These are phyloP conservation scores for Verticillium alfalfae DNA, from an alignment of 2,329 filamentous ascomycete species.

Conservation along the genomic window DNA sequence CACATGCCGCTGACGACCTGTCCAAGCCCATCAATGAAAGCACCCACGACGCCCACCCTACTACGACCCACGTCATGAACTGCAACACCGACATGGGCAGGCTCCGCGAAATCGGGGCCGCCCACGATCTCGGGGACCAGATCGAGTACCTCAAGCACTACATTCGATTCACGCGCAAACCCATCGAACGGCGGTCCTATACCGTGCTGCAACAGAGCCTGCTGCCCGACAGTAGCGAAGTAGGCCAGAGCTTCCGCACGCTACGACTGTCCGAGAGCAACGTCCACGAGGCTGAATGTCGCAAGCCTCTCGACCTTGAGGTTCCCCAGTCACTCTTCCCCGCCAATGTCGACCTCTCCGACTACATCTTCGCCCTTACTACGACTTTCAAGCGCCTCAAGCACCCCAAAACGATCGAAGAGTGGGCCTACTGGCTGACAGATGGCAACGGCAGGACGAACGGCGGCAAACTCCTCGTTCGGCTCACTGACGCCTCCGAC, in stretches of 20 bases:
- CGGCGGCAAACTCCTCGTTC: conserved; percentile 39
- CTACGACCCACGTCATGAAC: conserved; percentile 25
- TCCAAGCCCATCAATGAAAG: conserved; percentile 21
- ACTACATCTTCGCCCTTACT: conserved; percentile 45
- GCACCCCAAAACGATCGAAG: conserved; percentile 36
- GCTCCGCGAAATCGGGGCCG: conserved; percentile 30
- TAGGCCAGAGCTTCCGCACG: conserved; percentile 27
- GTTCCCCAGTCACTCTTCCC: conserved; percentile 36
- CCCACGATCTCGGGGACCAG: conserved; percentile 33
- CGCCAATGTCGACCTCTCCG: conserved; percentile 35
- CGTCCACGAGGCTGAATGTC: conserved; percentile 22
- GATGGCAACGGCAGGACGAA: conserved; percentile 41
- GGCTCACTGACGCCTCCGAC: conserved; percentile 38
- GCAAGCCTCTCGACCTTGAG: conserved; percentile 28
- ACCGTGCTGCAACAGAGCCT: conserved; percentile 18
- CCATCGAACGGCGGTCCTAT: conserved; percentile 34
- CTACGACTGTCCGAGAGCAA: conserved; percentile 26
- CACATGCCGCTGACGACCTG: conserved; percentile 14
- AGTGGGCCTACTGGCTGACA: conserved; percentile 47
- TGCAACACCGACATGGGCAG: conserved; percentile 35
- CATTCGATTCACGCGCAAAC: conserved; percentile 34
- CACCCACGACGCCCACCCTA: conserved; percentile 8
- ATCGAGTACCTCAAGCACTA: conserved; percentile 44
- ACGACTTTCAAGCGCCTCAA: conserved; percentile 42
- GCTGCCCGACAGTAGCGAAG: conserved; percentile 23